Evolutionary conservation across 2,329 filamentous ascomycete species (phyloP), one percentile per base, ranked within the genome.

Genomic region (Fusarium pilosicola): DNA sequence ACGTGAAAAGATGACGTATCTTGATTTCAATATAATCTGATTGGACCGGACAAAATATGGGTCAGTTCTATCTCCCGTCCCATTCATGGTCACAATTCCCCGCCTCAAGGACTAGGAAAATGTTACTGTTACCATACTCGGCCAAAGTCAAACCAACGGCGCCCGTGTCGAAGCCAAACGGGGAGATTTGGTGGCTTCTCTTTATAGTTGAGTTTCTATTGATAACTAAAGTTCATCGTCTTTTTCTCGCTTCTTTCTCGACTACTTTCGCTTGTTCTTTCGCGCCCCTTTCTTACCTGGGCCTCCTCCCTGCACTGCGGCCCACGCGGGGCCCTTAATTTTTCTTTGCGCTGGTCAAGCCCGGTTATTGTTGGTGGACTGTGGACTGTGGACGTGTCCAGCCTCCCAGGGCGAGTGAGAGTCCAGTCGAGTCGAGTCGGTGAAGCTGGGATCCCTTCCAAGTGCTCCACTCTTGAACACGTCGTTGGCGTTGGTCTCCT

Each of bases 401-500:
- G 60, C 71, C 68, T 74, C 64, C 65, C 62, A 38, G 51, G 51
- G 51, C 55, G 48, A 42, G 42, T 54, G 28, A 45, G 46, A 39
- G 41, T 49, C 71, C 61, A 73, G 44, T 55, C 70, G 26, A 74
- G 51, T 64, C 67, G 71, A 77, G 71, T 74, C 71, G 71, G 71
- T 74, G 71, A 68, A 67, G 74, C 65, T 56, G 68, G 74, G 75
- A 74, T 66, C 66, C 41, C 55, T 70, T 73, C 62, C 66, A 51
- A 24, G 60, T 62, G 71, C 63, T 76, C 69, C 68, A 71, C 63
- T 68, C 70, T 58, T 65, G 62, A 65, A 71, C 66, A 74, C 65
- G 56, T 68, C 72, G 69, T 71, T 76, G 65, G 72, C 72, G 71
- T 71, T 74, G 65, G 72, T 74, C 71, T 74, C 70, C 62, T 69